These are phyloP conservation scores for Eragrostis tef DNA, from an alignment of 202 grass and related monocot species.

Conservation along the genomic window DNA sequence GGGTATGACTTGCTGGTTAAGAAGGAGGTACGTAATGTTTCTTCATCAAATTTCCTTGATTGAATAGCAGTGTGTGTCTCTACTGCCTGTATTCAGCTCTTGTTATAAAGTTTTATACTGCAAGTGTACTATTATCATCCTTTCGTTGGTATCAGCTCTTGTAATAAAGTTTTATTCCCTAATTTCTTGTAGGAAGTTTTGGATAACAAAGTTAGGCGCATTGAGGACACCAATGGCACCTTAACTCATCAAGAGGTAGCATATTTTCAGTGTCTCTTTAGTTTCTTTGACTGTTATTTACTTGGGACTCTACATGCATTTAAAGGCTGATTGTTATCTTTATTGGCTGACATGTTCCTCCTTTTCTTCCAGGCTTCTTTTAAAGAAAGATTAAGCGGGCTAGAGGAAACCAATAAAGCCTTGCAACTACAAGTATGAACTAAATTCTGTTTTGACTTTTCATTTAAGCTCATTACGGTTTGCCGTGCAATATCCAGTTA, in stretches of 20 bases:
- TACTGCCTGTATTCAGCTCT: conserved; percentile 24
- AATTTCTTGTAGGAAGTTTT: conserved; percentile 62
- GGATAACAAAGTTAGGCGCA: conserved; percentile 62
- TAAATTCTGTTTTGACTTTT: conserved; percentile 36
- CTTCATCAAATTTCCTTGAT: conserved; percentile 35
- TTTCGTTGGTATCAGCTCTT: conserved; percentile 27
- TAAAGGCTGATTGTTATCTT: conserved; percentile 19
- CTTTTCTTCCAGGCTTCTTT: conserved; percentile 56
- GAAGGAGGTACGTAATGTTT: conserved; percentile 63
- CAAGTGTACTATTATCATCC: no score
- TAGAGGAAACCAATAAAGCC: conserved; percentile 67
- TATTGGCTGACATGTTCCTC: conserved; percentile 39
- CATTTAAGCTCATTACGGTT: conserved; percentile 39
- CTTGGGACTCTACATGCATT: conserved; percentile 15
- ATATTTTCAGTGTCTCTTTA: conserved; percentile 22
- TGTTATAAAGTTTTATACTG: no score
- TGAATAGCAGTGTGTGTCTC: conserved; percentile 13
- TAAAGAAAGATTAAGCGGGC: conserved; percentile 67
- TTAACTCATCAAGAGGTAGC: conserved; percentile 69
- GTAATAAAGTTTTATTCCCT: conserved; percentile 30
- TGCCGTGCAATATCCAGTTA: neutral
- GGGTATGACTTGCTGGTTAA: conserved; percentile 61
- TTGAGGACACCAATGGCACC: conserved; percentile 59
- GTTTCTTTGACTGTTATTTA: conserved; percentile 29
- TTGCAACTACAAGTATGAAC: conserved; percentile 66